These are phyloP conservation scores for Begonia masoniana DNA, from an alignment of 306 rosid species.

Conservation along the genomic window DNA sequence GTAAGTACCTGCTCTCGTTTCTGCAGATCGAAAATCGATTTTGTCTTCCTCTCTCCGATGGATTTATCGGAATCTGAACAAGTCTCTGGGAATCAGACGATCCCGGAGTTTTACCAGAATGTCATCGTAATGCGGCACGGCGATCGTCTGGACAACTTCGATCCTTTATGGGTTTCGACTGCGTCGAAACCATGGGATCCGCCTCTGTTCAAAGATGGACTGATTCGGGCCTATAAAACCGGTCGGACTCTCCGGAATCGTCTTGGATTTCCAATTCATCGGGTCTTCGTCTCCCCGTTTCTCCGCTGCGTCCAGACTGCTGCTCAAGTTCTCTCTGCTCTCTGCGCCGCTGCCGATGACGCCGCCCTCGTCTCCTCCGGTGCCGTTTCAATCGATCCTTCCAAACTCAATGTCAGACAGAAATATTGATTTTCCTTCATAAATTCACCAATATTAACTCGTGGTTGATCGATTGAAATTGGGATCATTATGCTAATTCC, in stretches of 20 bases:
- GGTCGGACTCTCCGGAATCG: slow-evolving; percentile 39
- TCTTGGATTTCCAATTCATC: slow-evolving; percentile 39
- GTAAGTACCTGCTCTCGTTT: background rate
- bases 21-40: background rate
- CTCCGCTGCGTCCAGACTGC: slow-evolving; percentile 89
- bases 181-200: slow-evolving; percentile 83
- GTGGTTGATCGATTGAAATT: background rate
- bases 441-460: background rate
- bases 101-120: slow-evolving; percentile 37
- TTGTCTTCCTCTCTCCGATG: slow-evolving; percentile 16
- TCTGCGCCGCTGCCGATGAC: slow-evolving; percentile 27
- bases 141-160: slow-evolving; percentile 70
- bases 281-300: slow-evolving; percentile 81
- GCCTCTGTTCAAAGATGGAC: slow-evolving; percentile 38
- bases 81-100: background rate
- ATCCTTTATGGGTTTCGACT: slow-evolving; percentile 29
- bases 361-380: slow-evolving; percentile 9
- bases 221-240: slow-evolving; percentile 38
- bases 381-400: slow-evolving; percentile 33
- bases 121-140: slow-evolving; percentile 94
- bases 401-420: slow-evolving; percentile 45
- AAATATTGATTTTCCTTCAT: background rate
- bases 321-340: slow-evolving; percentile 38
- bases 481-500: background rate
- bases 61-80: slow-evolving; percentile 6